Evolutionary conservation across 2,329 filamentous ascomycete species (phyloP).

Genomic region (Xenosphaeropsis pyriputrescens): DNA sequence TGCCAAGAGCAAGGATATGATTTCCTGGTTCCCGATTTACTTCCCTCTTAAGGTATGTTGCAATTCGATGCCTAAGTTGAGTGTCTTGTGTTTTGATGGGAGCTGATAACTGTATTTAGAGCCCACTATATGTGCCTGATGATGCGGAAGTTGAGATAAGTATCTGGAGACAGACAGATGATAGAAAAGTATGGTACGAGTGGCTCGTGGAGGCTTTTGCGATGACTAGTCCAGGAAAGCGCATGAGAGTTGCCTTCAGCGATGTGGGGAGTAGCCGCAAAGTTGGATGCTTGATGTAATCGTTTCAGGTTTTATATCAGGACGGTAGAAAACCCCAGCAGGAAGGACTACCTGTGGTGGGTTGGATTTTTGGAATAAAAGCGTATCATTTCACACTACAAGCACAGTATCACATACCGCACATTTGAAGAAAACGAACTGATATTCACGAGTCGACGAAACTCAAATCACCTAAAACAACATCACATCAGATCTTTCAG

Average conservation of each 20-base stretch:
- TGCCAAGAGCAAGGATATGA: constrained; percentile 90
- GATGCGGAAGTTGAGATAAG: constrained; percentile 75
- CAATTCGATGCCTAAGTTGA: neutral
- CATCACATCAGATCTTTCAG: too few relatives aligned
- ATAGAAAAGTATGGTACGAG: constrained; percentile 96
- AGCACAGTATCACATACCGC: too few relatives aligned
- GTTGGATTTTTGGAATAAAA: too few relatives aligned
- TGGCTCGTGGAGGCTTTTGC: constrained; percentile 85
- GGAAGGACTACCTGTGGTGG: too few relatives aligned
- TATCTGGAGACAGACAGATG: constrained; percentile 94
- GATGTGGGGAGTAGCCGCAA: constrained; percentile 56
- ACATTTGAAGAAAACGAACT: too few relatives aligned
- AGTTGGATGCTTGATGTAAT: constrained; percentile 56
- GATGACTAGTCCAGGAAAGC: constrained; percentile 40
- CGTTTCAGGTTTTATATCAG: neutral
- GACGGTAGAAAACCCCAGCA: too few relatives aligned
- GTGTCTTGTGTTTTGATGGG: neutral
- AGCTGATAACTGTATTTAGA: constrained; percentile 31
- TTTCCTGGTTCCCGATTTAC: constrained; percentile 98
- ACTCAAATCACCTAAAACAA: too few relatives aligned
- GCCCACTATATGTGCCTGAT: constrained; percentile 72
- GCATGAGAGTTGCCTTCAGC: constrained; percentile 51
- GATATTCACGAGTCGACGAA: too few relatives aligned
- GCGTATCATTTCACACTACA: too few relatives aligned
- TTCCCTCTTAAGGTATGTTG: constrained; percentile 77